Evolutionary conservation across 2,329 filamentous ascomycete genomes (phyloP), one percentile per base, ranked within the genome.

Genomic region (Cladorrhinum sp.): DNA sequence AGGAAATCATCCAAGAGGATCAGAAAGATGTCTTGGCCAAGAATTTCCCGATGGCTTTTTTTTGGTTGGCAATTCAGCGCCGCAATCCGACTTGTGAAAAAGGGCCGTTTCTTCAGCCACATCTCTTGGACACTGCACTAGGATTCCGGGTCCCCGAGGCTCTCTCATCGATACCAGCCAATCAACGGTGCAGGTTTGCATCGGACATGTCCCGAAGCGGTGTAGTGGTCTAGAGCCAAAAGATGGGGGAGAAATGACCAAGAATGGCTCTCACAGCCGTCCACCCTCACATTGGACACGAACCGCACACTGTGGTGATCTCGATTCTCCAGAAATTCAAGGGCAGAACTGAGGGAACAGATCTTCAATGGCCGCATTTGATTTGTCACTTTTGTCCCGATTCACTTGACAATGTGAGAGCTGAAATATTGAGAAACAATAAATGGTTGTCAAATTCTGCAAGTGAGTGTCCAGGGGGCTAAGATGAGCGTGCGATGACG

Each of bases 21-120:
- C n/a, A 32, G 7, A 13, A 32, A 13, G 29, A 20, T 45, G 41
- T 45, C 41, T 45, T 18, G 41, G n/a, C 18, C n/a, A 45, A 45
- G 18, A 7, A 41, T 5, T 18, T n/a, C 13, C 7, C 13, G 29
- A 13, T 32, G 6, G 29, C 29, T 7, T 32, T 32, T 6, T 13
- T 32, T 32, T 32, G 29, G 29, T 32, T 13, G 7, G 10, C 16
- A 7, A 13, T 45, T 27, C 18, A 53, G 53, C 52, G 57, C 58
- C 64, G 58, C 49, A 50, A 49, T 24, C 38, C 48, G 59, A 60
- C 62, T 52, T 55, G 48, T 25, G 56, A 58, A 65, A 62, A 66
- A 65, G 66, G 64, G 62, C 63, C 63, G 63, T 66, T 67, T 65
- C 24, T 57, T 59, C 62, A 66, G 66, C 64, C 66, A 66, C 66